phyloP scores from a whole-genome alignment of 495 filamentous ascomycete species.

The Bacidia gigantensis region DNA sequence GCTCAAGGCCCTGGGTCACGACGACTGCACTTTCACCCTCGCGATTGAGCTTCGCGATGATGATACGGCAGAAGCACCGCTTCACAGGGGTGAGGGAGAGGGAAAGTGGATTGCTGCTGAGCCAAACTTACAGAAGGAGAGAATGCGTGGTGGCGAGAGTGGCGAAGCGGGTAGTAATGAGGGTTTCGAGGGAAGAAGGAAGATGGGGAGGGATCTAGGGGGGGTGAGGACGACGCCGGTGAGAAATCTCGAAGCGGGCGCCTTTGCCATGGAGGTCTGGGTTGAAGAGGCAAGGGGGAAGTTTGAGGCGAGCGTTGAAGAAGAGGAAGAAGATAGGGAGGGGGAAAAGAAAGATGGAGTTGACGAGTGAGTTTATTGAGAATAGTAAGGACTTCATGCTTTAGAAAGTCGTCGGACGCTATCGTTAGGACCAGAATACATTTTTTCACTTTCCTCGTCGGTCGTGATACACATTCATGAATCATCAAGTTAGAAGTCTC shows the following conservation, averaged over 20 bases:
- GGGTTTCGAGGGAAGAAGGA: conserved; percentile 20
- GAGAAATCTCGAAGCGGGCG: conserved; percentile 39
- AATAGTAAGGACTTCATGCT: background rate
- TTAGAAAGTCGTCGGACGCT: background rate
- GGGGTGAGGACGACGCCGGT: conserved; percentile 33
- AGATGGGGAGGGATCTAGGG: conserved; percentile 21
- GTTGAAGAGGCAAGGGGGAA: conserved; percentile 44
- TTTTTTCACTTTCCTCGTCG: background rate
- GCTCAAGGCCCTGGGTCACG: conserved; percentile 46
- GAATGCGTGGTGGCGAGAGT: conserved; percentile 9
- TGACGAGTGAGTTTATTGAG: background rate
- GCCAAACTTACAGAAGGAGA: conserved; percentile 24
- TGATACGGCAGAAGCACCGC: conserved; percentile 57
- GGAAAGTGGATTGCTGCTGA: conserved; percentile 40
- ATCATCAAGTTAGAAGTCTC: no score
- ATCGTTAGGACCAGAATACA: background rate
- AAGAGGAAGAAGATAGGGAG: conserved; percentile 1
- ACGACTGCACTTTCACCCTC: conserved; percentile 72
- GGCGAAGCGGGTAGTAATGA: conserved; percentile 14
- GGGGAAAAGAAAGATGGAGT: background rate
- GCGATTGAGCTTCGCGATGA: conserved; percentile 72
- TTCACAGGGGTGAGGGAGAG: conserved; percentile 40
- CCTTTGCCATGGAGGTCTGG: conserved; percentile 41
- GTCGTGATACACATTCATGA: background rate
- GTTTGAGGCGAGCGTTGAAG: conserved; percentile 23